A percentile compares a stretch with the other conserved stretches of the same genome.
Conservation (phyloP, 768 basidiomycete genomes). For the Naganishia randhawae region DNA sequence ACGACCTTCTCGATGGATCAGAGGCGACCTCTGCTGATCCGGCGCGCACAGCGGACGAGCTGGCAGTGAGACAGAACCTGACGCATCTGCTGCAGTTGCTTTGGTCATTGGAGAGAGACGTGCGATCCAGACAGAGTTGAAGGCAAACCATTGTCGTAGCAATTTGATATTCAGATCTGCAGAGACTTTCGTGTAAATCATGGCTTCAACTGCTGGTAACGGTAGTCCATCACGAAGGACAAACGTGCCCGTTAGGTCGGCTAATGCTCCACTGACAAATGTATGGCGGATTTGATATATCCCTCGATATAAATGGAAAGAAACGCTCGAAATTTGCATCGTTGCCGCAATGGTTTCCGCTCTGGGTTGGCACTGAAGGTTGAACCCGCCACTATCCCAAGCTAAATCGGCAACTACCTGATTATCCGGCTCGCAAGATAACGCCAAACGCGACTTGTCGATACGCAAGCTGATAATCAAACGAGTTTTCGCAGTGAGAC, state of each 20-base stretch:
- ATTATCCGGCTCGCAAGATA: conserved; percentile 86
- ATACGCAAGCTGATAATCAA: conserved; percentile 71
- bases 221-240: conserved; percentile 53
- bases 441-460: conserved; percentile 76
- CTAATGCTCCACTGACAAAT: conserved; percentile 62
- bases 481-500: conserved; percentile 19
- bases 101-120: conserved; percentile 59
- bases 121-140: conserved; percentile 93
- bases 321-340: conserved; percentile 75
- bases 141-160: conserved; percentile 84
- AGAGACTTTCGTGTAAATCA: conserved; percentile 78
- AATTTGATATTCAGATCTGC: conserved; percentile 77
- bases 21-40: conserved; percentile 48
- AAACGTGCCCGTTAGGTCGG: conserved; percentile 72
- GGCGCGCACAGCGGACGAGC: background rate
- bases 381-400: conserved; percentile 95
- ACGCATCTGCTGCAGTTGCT: background rate
- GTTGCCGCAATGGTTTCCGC: conserved; percentile 61
- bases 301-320: conserved; percentile 69
- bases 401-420: conserved; percentile 83
- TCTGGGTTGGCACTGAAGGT: conserved; percentile 56
- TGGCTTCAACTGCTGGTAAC: conserved; percentile 59
- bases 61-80: background rate
- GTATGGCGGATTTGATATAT: conserved; percentile 27
- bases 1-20: conserved; percentile 55